Base-by-base conservation (phyloP, 305 asterid species). In the Fraxinus floribunda region DNA sequence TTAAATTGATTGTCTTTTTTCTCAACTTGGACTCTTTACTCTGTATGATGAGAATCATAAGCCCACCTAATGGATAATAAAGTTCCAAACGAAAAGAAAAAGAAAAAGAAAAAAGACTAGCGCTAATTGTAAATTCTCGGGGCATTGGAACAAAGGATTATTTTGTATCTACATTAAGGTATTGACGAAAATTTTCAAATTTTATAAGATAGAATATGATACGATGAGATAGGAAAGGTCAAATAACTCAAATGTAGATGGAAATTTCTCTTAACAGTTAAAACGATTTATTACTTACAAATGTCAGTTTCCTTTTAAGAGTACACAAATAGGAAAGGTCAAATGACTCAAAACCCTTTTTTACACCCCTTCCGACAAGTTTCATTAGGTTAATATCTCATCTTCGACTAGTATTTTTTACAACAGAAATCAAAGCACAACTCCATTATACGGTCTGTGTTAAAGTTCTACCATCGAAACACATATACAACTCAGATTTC, bases 121-220 rank as follows among this genome's bases (percentile, higher is more conserved):
- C 24, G 4, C 1, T 3, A 13, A 16, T 46, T 13, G 57, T 46
- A 3, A 4, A 38, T 38, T 13, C 1, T 46, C 20, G 7, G 0
- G 49, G 1, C 16, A 44, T 0, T 13, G 55, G 55, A 44, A 11
- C 55, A 11, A 2, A 44, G 4, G 60, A 49, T 49, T 49, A 49
- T 49, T 49, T 15, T 3, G 20, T 49, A 49, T 15, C 7, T 49
- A 49, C n/a, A 49, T 49, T 15, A 20, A 49, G 60, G 7, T 13
- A 15, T 49, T 49, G 18, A 49, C 6, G 2, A 49, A 15, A n/a
- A 49, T 15, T 49, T 49, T 49, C 20, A 49, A 49, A 3, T 49
- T 3, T 15, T 15, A 1, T 13, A 13, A 1, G 5, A 46, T 7
- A 15, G 0, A 86, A 86, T 87, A 87, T 81, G 78, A 80, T 77